Evolutionary conservation across 306 rosid species (phyloP).

Genomic region (Senna siamea): DNA sequence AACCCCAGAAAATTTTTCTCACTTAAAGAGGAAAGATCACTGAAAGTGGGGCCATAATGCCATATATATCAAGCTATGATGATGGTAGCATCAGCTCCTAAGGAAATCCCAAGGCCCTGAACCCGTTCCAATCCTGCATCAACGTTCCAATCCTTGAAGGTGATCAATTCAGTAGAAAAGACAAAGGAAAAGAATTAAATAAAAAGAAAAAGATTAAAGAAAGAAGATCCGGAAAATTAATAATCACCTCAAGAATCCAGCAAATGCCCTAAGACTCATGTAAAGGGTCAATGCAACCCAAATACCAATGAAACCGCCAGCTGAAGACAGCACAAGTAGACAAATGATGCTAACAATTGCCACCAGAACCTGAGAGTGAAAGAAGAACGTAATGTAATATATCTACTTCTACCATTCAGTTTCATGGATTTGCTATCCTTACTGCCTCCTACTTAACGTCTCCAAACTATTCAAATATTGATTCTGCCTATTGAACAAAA

Average conservation of each 20-base stretch:
- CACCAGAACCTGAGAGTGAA: conserved; percentile 68
- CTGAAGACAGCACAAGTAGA: conserved; percentile 70
- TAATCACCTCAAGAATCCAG: conserved; percentile 86
- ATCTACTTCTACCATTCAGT: conserved; percentile 8
- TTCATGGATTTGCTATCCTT: background rate
- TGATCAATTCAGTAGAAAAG: background rate
- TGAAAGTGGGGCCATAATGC: conserved; percentile 12
- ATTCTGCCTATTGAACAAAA: background rate
- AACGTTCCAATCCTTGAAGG: background rate
- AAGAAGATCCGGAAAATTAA: no score
- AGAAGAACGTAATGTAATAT: conserved; percentile 16
- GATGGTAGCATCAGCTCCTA: conserved; percentile 37
- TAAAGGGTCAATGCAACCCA: conserved; percentile 90
- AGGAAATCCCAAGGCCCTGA: conserved; percentile 96
- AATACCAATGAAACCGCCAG: conserved; percentile 81
- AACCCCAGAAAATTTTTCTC: conserved; percentile 15
- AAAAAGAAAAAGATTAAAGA: background rate
- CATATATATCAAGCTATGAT: conserved; percentile 21
- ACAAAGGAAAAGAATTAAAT: no score
- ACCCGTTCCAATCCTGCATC: conserved; percentile 89
- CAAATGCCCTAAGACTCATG: conserved; percentile 81
- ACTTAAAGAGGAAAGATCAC: conserved; percentile 20
- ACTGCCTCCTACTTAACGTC: background rate
- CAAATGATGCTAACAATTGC: conserved; percentile 77
- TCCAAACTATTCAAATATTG: background rate